Evolutionary conservation across 169 alveolate species (phyloP), one percentile per base, ranked within the genome.

Genomic region (Ophryocystis elektroscirrha): DNA sequence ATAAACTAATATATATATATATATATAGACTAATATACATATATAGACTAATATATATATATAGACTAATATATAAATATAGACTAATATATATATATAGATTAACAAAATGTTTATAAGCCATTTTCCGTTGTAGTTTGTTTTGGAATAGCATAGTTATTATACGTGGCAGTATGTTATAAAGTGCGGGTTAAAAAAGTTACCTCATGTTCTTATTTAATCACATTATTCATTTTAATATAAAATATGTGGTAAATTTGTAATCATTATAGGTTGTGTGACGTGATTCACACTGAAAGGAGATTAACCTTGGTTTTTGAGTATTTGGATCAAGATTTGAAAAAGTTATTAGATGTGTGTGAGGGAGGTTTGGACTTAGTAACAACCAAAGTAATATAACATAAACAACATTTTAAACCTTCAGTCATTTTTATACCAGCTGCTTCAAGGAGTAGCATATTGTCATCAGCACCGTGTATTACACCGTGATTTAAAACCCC

Each of bases 401-500:
- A n/a, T 43, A 20, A 1, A 6, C 7, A 15, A 22, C 0, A 2
- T 9, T 18, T 16, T 2, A 25, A n/a, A 25, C 2, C 20, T 9
- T n/a, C 74, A 84, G 66, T 70, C 86, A 25, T 91, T 87, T 63
- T 71, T 89, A 35, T 85, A 81, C 53, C 96, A 94, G 67, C 83
- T 94, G 6, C 78, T 94, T 51, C 76, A 81, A 45, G 99, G 98
- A 15, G 77, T 87, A 22, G 91, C 88, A 23, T 87, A 89, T 73
- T 92, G 98, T 63, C 98, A 94, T 61, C 84, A 86, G 29, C 94
- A 90, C 64, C 78, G 89, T 59, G 89, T 95, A 19, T 70, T 93
- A 27, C 99, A 95, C 62, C 81, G 99, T 38, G 99, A 95, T 63
- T 64, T 95, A 37, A 95, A 95, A 54, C 99, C 99, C 1, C 94